A percentile compares a stretch with the other conserved stretches of the same genome.
Conservation (phyloP, 2,329 filamentous ascomycete species). For the Scopulariopsis brevicaulis region DNA sequence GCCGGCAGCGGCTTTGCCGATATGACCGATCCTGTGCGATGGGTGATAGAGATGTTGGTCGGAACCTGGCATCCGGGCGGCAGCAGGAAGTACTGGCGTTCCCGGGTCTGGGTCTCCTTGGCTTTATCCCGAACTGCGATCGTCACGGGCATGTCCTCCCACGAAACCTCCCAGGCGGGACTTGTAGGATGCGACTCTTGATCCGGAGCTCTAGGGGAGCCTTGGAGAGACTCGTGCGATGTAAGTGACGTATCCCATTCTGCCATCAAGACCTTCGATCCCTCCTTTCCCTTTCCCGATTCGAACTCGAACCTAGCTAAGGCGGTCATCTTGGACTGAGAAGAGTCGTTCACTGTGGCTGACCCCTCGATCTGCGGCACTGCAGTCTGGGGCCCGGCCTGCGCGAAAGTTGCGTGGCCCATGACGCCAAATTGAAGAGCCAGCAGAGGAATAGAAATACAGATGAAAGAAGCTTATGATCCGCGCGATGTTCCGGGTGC, state of each 20-base stretch:
- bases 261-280: constrained; percentile 87
- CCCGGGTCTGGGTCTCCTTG: constrained; percentile 22
- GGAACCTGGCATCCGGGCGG: constrained; percentile 63
- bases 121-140: constrained; percentile 29
- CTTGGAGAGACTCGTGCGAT: neutral
- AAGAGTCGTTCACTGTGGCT: constrained; percentile 17
- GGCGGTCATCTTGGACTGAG: constrained; percentile 38
- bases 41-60: constrained; percentile 45
- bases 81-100: constrained; percentile 71
- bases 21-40: constrained; percentile 23
- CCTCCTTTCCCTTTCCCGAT: constrained; percentile 62
- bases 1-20: constrained; percentile 72
- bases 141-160: constrained; percentile 63
- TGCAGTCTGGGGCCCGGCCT: neutral
- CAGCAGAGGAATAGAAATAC: neutral
- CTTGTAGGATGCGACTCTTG: neutral
- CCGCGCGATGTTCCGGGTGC: neutral
- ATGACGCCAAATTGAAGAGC: neutral
- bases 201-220: neutral
- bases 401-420: neutral
- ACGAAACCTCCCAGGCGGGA: constrained; percentile 63
- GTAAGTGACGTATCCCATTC: constrained; percentile 47
- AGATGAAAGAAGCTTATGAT: neutral
- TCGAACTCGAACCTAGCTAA: constrained; percentile 83
- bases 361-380: neutral